Evolutionary conservation across 73 alveolate species (phyloP).

Genomic region (Symbiodinium natans): DNA sequence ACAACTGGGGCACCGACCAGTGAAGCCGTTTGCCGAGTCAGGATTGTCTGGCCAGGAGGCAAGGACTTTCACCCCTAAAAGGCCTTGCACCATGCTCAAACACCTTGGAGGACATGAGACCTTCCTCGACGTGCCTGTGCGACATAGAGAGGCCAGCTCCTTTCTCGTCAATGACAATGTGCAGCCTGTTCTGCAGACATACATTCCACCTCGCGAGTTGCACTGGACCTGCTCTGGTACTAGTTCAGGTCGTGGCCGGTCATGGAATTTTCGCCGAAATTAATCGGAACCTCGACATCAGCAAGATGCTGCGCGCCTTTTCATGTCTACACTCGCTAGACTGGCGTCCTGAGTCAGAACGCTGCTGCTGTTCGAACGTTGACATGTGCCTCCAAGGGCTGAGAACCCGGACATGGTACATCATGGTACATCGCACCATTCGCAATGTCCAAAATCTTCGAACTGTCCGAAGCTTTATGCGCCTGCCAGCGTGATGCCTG

Average conservation of each 20-base stretch:
- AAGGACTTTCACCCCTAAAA: too few species aligned
- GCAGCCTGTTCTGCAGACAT: constrained; percentile 14
- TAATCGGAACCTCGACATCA: constrained; percentile 13
- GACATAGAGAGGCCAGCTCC: constrained; percentile 47
- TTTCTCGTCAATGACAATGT: constrained; percentile 19
- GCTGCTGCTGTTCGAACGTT: background rate
- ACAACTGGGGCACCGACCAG: background rate
- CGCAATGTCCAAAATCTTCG: too few species aligned
- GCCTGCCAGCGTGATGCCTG: constrained; percentile 79
- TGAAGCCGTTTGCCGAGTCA: background rate
- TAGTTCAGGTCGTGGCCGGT: background rate
- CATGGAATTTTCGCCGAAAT: constrained; percentile 44
- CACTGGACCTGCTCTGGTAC: background rate
- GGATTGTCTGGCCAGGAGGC: too few species aligned
- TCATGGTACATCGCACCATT: too few species aligned
- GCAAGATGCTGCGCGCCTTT: background rate
- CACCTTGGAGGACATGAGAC: too few species aligned
- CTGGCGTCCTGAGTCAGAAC: background rate
- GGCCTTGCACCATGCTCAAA: too few species aligned
- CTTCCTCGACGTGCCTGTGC: too few species aligned
- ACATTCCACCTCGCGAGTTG: too few species aligned
- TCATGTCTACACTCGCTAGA: background rate
- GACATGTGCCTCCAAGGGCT: background rate
- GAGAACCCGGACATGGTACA: too few species aligned
- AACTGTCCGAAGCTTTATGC: too few species aligned